Conservation (phyloP, 179 eudicot species). For the Beta lomatogona region DNA sequence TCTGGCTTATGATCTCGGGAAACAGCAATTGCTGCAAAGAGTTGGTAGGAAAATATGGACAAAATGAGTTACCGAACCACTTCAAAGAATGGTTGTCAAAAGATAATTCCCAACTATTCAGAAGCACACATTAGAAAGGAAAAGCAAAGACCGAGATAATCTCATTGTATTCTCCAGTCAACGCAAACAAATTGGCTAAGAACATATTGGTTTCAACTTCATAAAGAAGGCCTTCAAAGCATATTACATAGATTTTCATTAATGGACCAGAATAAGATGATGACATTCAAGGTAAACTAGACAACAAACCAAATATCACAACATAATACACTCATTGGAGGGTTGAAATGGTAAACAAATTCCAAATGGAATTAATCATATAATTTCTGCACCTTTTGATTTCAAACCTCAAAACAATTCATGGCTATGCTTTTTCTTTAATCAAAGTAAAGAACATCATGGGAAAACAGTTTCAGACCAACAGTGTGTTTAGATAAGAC, state of each 20-base stretch:
- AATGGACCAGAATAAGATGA: neutral
- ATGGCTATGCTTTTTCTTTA: neutral
- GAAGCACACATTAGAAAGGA: neutral
- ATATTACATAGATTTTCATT: neutral
- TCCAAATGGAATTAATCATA: neutral
- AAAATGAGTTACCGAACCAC: conserved; percentile 11
- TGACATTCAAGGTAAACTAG: neutral
- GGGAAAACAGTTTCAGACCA: neutral
- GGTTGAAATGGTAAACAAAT: neutral
- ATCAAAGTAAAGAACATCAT: neutral
- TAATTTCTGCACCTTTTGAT: neutral
- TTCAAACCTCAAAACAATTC: neutral
- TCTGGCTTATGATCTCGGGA: conserved; percentile 99
- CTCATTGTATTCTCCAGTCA: neutral
- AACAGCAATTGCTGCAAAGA: conserved; percentile 81
- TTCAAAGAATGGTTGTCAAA: neutral
- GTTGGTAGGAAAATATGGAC: neutral
- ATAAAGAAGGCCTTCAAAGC: neutral
- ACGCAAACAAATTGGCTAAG: neutral
- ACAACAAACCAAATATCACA: neutral
- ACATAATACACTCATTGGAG: neutral
- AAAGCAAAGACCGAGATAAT: too few relatives aligned
- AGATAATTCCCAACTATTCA: neutral
- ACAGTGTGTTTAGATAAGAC: neutral
- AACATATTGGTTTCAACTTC: neutral